Evolutionary conservation across 495 filamentous ascomycete species (phyloP).

Genomic region (Terfezia boudieri): DNA sequence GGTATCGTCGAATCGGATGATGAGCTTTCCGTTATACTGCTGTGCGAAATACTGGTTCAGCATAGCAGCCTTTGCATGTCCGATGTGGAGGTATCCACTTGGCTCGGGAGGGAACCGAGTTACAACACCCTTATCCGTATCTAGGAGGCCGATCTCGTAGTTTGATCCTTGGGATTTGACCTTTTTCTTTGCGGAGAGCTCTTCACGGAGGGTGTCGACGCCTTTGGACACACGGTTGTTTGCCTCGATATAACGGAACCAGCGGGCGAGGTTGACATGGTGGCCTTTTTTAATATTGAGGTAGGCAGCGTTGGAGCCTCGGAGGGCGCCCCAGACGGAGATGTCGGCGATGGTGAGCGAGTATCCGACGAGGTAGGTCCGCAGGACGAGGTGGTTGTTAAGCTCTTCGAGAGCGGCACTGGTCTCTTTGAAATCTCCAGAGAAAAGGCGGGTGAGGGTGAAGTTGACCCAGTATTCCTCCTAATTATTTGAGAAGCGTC

Average conservation of each 20-base stretch:
- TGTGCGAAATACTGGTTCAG: constrained; percentile 90
- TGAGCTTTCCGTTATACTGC: constrained; percentile 61
- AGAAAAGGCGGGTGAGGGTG: constrained; percentile 20
- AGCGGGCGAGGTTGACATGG: constrained; percentile 59
- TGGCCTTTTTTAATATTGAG: constrained; percentile 52
- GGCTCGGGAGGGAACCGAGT: constrained; percentile 92
- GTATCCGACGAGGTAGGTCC: constrained; percentile 73
- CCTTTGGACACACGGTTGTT: constrained; percentile 15
- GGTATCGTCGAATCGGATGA: constrained; percentile 78
- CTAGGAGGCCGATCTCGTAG: constrained; percentile 74
- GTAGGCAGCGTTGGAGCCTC: constrained; percentile 64
- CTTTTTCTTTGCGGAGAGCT: constrained; percentile 38
- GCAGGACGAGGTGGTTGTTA: constrained; percentile 65
- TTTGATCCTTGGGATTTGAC: constrained; percentile 62
- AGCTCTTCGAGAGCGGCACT: constrained; percentile 31
- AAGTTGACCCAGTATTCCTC: constrained; percentile 13
- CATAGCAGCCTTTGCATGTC: constrained; percentile 79
- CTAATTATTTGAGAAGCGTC: constrained; percentile 5
- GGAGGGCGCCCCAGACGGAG: constrained; percentile 63
- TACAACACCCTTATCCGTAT: constrained; percentile 79
- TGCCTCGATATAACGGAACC: constrained; percentile 69
- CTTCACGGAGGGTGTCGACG: constrained; percentile 37
- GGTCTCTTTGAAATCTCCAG: constrained; percentile 23
- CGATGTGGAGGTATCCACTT: constrained; percentile 77
- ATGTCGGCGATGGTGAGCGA: constrained; percentile 54